These are phyloP conservation scores for Aspergillus melleus DNA, from an alignment of 2,329 filamentous ascomycete genomes.

Conservation along the genomic window DNA sequence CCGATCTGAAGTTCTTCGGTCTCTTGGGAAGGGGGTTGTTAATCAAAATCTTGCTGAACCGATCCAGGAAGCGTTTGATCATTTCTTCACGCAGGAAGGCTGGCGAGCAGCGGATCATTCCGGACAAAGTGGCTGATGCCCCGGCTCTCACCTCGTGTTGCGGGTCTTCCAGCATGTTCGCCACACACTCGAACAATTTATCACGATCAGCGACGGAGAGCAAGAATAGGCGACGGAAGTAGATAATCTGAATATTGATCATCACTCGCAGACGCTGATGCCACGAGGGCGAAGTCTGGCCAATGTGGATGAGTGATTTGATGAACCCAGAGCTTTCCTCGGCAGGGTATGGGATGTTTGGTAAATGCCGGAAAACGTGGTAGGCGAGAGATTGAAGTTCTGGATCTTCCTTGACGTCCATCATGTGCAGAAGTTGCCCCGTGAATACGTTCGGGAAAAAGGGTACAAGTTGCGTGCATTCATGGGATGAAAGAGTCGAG, in stretches of 20 bases:
- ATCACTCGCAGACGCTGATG: conserved; percentile 92
- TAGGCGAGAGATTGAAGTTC: conserved; percentile 94
- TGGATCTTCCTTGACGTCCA: conserved; percentile 98
- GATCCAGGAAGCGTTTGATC: conserved; percentile 70
- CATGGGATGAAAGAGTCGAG: conserved; percentile 82
- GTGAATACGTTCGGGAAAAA: conserved; percentile 92
- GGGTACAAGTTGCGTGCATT: conserved; percentile 84
- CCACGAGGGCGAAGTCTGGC: conserved; percentile 81
- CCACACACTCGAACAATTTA: conserved; percentile 85
- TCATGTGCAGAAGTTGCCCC: conserved; percentile 95
- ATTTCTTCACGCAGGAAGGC: conserved; percentile 73
- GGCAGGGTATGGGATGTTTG: conserved; percentile 87
- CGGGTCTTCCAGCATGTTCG: conserved; percentile 85
- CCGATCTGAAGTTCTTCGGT: conserved; percentile 38
- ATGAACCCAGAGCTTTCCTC: conserved; percentile 87
- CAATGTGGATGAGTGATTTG: conserved; percentile 80
- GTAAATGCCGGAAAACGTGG: conserved; percentile 92
- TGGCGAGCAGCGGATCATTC: conserved; percentile 97
- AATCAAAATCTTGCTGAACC: conserved; percentile 75
- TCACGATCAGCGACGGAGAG: conserved; percentile 73
- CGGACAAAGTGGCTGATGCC: conserved; percentile 87
- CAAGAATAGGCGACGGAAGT: conserved; percentile 93
- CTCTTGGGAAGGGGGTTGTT: conserved; percentile 85
- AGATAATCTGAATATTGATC: conserved; percentile 98
- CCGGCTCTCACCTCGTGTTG: conserved; percentile 94